Evolutionary conservation across 805 yeast genomes (phyloP).

Genomic region (Lipomyces yamadae): DNA sequence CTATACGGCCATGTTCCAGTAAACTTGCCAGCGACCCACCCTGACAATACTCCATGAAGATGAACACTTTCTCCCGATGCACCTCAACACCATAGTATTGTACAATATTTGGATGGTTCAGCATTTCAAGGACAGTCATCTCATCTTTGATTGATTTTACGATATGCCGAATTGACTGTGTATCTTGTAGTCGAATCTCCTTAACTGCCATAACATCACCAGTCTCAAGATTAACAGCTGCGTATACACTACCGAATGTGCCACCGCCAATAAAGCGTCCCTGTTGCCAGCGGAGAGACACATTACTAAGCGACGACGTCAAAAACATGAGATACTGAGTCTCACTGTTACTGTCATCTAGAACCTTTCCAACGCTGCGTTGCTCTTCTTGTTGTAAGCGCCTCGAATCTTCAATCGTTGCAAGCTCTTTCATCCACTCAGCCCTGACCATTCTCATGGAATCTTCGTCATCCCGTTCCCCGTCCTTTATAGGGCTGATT

Average conservation of each 20-base stretch:
- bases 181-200: conserved; percentile 88
- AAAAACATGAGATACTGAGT: conserved; percentile 83
- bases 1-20: conserved; percentile 89
- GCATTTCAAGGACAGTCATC: conserved; percentile 93
- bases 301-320: conserved; percentile 86
- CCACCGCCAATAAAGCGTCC: conserved; percentile 94
- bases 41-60: conserved; percentile 97
- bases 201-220: conserved; percentile 98
- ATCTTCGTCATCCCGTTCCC: conserved; percentile 57
- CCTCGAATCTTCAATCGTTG: conserved; percentile 64
- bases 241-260: conserved; percentile 90
- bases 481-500: conserved; percentile 47
- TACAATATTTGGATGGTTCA: conserved; percentile 94
- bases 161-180: conserved; percentile 79
- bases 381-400: conserved; percentile 51
- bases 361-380: conserved; percentile 77
- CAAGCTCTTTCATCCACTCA: conserved; percentile 69
- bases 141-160: conserved; percentile 92
- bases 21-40: conserved; percentile 90
- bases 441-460: conserved; percentile 63
- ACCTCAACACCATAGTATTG: conserved; percentile 97
- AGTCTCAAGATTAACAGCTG: conserved; percentile 89
- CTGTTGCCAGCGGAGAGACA: conserved; percentile 96
- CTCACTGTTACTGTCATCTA: conserved; percentile 85
- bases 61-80: conserved; percentile 90